Conservation (phyloP, 352 stramenopile genomes). For the Phytopythium boreale region DNA sequence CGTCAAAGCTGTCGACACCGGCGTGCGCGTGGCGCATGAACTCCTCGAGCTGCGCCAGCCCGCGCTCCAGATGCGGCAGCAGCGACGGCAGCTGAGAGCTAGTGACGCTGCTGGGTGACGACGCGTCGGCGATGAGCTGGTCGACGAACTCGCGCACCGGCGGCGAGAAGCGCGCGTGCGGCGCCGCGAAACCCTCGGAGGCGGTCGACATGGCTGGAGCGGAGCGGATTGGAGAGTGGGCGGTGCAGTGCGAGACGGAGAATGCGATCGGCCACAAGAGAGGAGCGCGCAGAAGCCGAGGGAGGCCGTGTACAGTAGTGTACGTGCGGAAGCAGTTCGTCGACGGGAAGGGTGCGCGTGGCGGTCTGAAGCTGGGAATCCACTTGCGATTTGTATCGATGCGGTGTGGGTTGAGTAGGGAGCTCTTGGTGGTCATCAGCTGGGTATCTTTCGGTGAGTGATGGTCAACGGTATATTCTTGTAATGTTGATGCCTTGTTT, state of each 20-base stretch:
- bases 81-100: constrained; percentile 9
- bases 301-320: too few species aligned
- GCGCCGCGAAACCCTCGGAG: constrained; percentile 36
- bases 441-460: neutral
- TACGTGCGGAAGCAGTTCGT: neutral
- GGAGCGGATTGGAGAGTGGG: neutral
- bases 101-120: too few species aligned
- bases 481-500: neutral
- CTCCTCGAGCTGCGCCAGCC: constrained; percentile 46
- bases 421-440: neutral
- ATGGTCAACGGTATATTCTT: neutral
- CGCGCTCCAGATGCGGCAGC: constrained; percentile 43
- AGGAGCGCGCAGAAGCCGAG: too few species aligned
- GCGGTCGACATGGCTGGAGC: neutral
- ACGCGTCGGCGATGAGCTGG: constrained; percentile 2
- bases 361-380: neutral
- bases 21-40: constrained; percentile 41
- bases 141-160: constrained; percentile 34
- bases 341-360: neutral
- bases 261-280: too few species aligned
- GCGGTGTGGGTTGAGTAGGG: neutral
- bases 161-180: constrained; percentile 31
- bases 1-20: constrained; percentile 28
- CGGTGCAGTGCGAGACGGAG: neutral
- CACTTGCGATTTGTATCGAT: neutral